phyloP scores from a whole-genome alignment of 2,329 filamentous ascomycete genomes.

The Aspergillus sp. region DNA sequence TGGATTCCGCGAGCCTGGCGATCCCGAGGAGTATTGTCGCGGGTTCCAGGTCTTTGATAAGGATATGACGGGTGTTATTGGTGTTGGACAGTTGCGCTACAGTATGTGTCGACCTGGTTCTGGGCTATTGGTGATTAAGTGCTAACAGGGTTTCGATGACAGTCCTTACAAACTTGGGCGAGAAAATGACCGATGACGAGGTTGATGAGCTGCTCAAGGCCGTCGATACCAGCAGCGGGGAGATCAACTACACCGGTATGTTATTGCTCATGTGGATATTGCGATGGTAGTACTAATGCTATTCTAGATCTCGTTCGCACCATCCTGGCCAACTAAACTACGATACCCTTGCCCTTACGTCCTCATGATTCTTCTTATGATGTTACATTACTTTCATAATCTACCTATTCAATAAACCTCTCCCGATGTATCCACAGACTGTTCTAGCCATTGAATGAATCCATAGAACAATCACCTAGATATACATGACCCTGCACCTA shows the following conservation, averaged over 20 bases:
- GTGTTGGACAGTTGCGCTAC: conserved; percentile 95
- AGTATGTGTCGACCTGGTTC: conserved; percentile 39
- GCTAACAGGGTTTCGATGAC: not conserved
- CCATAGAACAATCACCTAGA: not conserved
- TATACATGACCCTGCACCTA: not conserved
- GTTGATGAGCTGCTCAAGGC: conserved; percentile 98
- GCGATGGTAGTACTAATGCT: not conserved
- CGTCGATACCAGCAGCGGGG: conserved; percentile 90
- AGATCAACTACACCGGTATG: conserved; percentile 96
- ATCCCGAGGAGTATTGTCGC: conserved; percentile 96
- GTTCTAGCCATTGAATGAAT: not conserved
- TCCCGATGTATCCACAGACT: conserved; percentile 1
- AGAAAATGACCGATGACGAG: conserved; percentile 99
- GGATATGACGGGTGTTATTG: conserved; percentile 97
- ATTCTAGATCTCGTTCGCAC: conserved; percentile 76
- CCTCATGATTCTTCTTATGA: conserved; percentile 20
- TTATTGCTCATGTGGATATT: conserved; percentile 35
- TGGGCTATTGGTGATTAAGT: not conserved
- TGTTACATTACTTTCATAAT: conserved; percentile 10
- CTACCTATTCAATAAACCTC: conserved; percentile 1
- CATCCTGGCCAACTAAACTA: conserved; percentile 74
- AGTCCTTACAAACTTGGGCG: conserved; percentile 94
- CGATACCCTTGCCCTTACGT: conserved; percentile 30
- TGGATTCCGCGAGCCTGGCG: conserved; percentile 96
- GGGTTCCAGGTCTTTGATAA: conserved; percentile 99